Base-by-base conservation (phyloP, 75 land plant species). In the Isoetes taiwanensis region DNA sequence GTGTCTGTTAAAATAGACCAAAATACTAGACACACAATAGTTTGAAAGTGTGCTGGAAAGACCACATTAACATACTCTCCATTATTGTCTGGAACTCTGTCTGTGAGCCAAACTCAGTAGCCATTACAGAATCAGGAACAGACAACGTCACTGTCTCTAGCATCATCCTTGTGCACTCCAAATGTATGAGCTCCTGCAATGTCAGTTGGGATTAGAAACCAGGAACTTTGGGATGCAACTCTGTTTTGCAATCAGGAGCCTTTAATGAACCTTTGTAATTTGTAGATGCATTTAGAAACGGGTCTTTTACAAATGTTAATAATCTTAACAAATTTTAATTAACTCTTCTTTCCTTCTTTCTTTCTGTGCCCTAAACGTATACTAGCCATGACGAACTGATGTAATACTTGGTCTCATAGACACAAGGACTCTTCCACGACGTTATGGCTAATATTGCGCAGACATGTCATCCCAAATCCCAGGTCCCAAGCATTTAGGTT, bases 151-250 rank as follows among this genome's bases (percentile, higher is more conserved):
- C 76, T 59, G 75, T 80, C 46, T 90, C 97, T 34, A 90, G 63
- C 10, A 73, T 72, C 43, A 72, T 37, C 38, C 80, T 87, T 54
- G 82, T 78, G 72, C 84, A 76, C 63, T 90, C 88, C 61, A 90
- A 46, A 16, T 69, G 28, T 23, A 72, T 58, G 52, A 80, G 9
- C n/a, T 75, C 84, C 94, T 90, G 74, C 50, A 46, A 46, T 5
- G 19, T n/a, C n/a, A n/a, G n/a, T n/a, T n/a, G n/a, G n/a, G n/a
- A n/a, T n/a, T n/a, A 12, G 41, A 35, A 19, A 10, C 12, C 16
- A 4, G 30, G 24, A 5, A 57, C 0, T 3, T 14, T 17, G 8
- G 11, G 19, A 57, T 25, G 40, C 23, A 0, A 3, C 20, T 58
- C 21, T 25, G 12, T 55, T 43, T 52, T 14, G 26, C 28, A 63